Percentiles rank a stretch among this genome's conserved stretches.
phyloP scores from a whole-genome alignment of 768 basidiomycete genomes.

The Leccinellum rugosiceps region DNA sequence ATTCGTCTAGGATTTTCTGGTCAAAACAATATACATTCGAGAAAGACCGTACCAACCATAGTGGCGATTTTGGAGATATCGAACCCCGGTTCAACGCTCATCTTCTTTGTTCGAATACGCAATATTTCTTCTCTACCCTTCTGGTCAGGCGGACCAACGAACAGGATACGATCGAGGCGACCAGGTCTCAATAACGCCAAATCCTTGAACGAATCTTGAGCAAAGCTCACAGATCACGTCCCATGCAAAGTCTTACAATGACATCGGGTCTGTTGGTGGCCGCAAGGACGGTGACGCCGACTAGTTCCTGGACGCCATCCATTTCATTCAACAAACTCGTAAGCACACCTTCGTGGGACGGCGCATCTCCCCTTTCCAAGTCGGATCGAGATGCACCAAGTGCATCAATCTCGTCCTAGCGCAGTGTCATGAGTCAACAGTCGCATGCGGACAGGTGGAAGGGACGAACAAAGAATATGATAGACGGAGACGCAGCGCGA shows the following conservation, averaged over 20 bases:
- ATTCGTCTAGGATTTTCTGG: slow-evolving; percentile 56
- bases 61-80: slow-evolving; percentile 65
- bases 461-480: slow-evolving; percentile 86
- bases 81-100: slow-evolving; percentile 75
- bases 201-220: slow-evolving; percentile 52
- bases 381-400: slow-evolving; percentile 75
- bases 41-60: slow-evolving; percentile 44
- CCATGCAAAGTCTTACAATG: slow-evolving; percentile 52
- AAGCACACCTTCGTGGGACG: slow-evolving; percentile 82
- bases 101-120: slow-evolving; percentile 66
- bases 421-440: background rate
- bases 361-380: slow-evolving; percentile 46
- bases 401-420: slow-evolving; percentile 95
- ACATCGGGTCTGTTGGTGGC: slow-evolving; percentile 95
- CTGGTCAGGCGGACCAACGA: slow-evolving; percentile 88
- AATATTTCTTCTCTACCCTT: slow-evolving; percentile 82
- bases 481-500: slow-evolving; percentile 88
- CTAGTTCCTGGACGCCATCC: slow-evolving; percentile 95
- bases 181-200: slow-evolving; percentile 94
- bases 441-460: background rate
- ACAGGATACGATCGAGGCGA: slow-evolving; percentile 88
- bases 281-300: slow-evolving; percentile 93
- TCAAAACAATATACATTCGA: slow-evolving; percentile 3
- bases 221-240: background rate
- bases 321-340: slow-evolving; percentile 95